phyloP scores from a whole-genome alignment of 257 asterid species.

The Solanum chiquidenum region DNA sequence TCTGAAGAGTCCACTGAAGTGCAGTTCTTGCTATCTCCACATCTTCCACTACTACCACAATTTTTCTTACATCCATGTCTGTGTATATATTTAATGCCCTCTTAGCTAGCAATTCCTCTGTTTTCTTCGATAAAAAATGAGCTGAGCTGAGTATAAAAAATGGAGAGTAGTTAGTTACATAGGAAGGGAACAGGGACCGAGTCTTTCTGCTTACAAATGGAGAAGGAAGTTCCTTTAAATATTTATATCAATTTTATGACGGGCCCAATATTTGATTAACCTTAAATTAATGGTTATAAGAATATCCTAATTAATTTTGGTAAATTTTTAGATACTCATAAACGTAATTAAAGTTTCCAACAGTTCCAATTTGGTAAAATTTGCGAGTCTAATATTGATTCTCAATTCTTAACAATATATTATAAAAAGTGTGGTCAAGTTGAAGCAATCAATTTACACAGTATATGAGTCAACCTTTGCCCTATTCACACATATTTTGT shows the following conservation, averaged over 20 bases:
- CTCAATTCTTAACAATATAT: background rate
- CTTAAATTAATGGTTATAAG: too few species aligned
- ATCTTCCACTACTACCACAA: slow-evolving; percentile 79
- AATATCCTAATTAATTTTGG: background rate
- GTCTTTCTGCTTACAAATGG: background rate
- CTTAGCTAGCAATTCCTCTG: background rate
- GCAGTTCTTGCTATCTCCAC: slow-evolving; percentile 65
- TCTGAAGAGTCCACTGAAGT: slow-evolving; percentile 70
- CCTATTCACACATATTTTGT: background rate
- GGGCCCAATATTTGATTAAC: background rate
- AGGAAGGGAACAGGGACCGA: background rate
- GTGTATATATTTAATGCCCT: too few species aligned
- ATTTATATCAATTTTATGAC: background rate
- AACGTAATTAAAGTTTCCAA: background rate
- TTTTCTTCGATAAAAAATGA: background rate
- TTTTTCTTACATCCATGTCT: slow-evolving; percentile 27
- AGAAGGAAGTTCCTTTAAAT: background rate
- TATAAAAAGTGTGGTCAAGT: too few species aligned
- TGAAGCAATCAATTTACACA: background rate
- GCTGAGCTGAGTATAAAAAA: background rate
- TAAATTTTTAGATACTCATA: background rate
- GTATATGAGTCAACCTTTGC: background rate
- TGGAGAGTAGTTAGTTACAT: background rate
- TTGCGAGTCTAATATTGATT: background rate
- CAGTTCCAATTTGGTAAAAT: background rate